Evolutionary conservation across 2,329 filamentous ascomycete genomes (phyloP).

Genomic region (Myriosclerotinia duriaeana): DNA sequence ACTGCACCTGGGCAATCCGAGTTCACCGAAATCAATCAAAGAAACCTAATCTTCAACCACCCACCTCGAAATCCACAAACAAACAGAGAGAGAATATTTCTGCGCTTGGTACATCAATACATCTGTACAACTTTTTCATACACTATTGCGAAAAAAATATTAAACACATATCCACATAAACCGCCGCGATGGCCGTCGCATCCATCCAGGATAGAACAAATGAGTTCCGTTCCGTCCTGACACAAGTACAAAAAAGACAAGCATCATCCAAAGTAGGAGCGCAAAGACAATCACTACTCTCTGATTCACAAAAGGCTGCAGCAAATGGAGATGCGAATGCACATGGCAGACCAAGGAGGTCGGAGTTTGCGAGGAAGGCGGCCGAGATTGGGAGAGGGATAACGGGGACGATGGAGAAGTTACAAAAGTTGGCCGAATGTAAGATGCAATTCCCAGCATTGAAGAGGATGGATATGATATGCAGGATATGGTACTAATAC

Average conservation of each 20-base stretch:
- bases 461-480: background rate
- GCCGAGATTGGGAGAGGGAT: constrained; percentile 92
- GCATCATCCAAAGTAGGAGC: constrained; percentile 73
- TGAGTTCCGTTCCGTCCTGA: constrained; percentile 90
- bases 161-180: background rate
- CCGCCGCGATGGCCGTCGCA: constrained; percentile 55
- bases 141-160: constrained; percentile 24
- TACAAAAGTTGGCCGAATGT: constrained; percentile 88
- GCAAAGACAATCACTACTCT: constrained; percentile 78
- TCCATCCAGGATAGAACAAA: constrained; percentile 95
- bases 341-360: constrained; percentile 58
- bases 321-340: constrained; percentile 52
- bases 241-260: constrained; percentile 79
- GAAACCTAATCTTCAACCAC: background rate
- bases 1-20: background rate
- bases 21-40: background rate
- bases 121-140: constrained; percentile 3
- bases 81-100: background rate
- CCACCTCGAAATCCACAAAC: background rate
- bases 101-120: constrained; percentile 7
- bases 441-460: constrained; percentile 40
- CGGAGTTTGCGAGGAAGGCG: constrained; percentile 89
- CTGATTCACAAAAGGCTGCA: constrained; percentile 67
- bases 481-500: background rate
- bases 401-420: constrained; percentile 86